phyloP scores from a whole-genome alignment of 768 basidiomycete genomes.

The Pleurotus eryngii region DNA sequence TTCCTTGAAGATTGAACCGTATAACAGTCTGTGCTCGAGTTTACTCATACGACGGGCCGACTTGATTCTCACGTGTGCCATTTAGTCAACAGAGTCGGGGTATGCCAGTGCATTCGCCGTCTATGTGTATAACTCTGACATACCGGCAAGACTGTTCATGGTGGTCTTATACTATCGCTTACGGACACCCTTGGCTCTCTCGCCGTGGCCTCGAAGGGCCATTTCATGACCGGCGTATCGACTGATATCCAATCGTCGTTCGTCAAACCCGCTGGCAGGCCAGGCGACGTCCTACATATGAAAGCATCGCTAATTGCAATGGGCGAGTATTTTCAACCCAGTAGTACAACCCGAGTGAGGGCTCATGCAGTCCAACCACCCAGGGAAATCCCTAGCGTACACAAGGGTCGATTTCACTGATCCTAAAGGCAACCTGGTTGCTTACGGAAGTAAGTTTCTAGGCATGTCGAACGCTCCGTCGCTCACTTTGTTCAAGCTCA shows the following conservation, averaged over 20 bases:
- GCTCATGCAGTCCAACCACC: neutral
- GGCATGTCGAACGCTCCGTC: constrained; percentile 2
- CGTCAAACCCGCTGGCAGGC: constrained; percentile 69
- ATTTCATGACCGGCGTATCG: constrained; percentile 86
- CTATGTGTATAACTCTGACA: neutral
- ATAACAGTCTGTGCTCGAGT: constrained; percentile 53
- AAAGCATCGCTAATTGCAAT: constrained; percentile 68
- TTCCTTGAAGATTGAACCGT: constrained; percentile 69
- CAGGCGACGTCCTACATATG: constrained; percentile 63
- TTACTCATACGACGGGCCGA: neutral
- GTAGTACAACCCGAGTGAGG: too few relatives aligned
- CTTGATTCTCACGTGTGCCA: constrained; percentile 4
- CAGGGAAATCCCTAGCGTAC: constrained; percentile 78
- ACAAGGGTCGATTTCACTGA: constrained; percentile 76
- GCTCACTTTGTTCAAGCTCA: constrained; percentile 48
- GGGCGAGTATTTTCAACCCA: constrained; percentile 36
- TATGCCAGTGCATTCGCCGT: constrained; percentile 28
- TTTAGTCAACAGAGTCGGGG: constrained; percentile 80
- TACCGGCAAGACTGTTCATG: constrained; percentile 55
- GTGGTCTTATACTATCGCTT: constrained; percentile 76
- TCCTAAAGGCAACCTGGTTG: constrained; percentile 63
- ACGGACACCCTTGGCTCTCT: constrained; percentile 85
- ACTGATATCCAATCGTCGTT: constrained; percentile 79
- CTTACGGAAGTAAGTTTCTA: constrained; percentile 68
- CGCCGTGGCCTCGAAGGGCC: constrained; percentile 77